Evolutionary conservation across 139 green algal genomes (phyloP).

Genomic region (Coccomyxa sp.): DNA sequence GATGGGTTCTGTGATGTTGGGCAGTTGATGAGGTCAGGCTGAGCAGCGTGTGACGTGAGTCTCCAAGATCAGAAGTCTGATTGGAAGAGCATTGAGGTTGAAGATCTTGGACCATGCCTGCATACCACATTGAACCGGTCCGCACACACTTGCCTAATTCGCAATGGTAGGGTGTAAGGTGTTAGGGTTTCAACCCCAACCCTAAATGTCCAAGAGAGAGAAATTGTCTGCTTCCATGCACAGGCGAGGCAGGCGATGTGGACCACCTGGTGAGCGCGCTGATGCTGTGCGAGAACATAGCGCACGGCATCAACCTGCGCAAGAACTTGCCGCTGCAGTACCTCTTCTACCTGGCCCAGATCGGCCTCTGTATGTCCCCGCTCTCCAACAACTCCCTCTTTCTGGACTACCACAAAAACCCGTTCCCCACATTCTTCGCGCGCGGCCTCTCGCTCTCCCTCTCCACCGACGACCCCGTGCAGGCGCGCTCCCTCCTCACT

Average conservation of each 20-base stretch:
- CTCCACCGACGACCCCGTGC: constrained; percentile 78
- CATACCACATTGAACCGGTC: too few species aligned
- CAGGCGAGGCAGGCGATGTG: constrained; percentile 92
- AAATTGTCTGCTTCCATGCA: background rate
- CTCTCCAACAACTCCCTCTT: constrained; percentile 99
- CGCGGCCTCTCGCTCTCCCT: constrained; percentile 84
- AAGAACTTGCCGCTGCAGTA: constrained; percentile 88
- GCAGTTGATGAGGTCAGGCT: too few species aligned
- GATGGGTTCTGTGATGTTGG: too few species aligned
- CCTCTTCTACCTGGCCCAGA: constrained; percentile 83
- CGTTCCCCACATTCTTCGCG: constrained; percentile 97
- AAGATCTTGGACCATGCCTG: too few species aligned
- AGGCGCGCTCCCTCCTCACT: constrained; percentile 7
- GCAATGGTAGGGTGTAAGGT: too few species aligned
- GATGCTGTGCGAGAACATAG: constrained; percentile 94
- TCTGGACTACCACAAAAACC: constrained; percentile 99
- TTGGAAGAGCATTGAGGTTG: too few species aligned
- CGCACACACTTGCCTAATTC: too few species aligned
- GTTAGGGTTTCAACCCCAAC: too few species aligned
- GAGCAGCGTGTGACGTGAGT: too few species aligned
- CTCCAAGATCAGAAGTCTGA: too few species aligned
- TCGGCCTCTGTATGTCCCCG: constrained; percentile 93
- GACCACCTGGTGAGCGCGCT: constrained; percentile 93
- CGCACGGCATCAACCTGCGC: constrained; percentile 98
- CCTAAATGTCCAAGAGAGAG: too few species aligned